phyloP scores from a whole-genome alignment of 208 protist genomes.

The Polymyxa betae region DNA sequence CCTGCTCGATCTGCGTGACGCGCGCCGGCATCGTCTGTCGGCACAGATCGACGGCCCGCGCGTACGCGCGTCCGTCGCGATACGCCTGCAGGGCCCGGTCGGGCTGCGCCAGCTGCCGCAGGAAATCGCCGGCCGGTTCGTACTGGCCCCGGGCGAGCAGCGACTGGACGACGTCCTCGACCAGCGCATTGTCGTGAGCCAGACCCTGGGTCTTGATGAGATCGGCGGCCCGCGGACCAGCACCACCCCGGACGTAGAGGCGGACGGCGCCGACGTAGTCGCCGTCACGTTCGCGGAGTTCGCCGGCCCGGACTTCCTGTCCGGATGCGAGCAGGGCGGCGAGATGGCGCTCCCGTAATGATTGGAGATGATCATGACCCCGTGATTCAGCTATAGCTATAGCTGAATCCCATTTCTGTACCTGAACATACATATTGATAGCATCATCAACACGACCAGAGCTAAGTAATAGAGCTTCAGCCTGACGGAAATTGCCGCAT shows the following conservation, averaged over 20 bases:
- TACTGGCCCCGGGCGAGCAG: constrained; percentile 79
- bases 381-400: constrained; percentile 82
- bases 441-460: constrained; percentile 81
- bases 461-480: constrained; percentile 90
- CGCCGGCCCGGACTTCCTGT: constrained; percentile 88
- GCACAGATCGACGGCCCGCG: constrained; percentile 88
- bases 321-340: constrained; percentile 89
- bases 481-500: constrained; percentile 78
- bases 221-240: constrained; percentile 85
- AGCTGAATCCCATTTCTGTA: constrained; percentile 74
- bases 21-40: constrained; percentile 71
- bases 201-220: constrained; percentile 83
- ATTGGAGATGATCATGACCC: constrained; percentile 80
- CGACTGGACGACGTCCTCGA: constrained; percentile 88
- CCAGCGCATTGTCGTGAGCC: constrained; percentile 78
- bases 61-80: constrained; percentile 86
- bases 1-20: constrained; percentile 80
- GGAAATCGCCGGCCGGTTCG: neutral
- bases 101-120: constrained; percentile 79
- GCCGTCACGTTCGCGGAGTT: constrained; percentile 88
- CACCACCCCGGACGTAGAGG: constrained; percentile 90
- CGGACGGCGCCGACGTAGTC: constrained; percentile 91
- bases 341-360: constrained; percentile 81
- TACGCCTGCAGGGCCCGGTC: constrained; percentile 91
- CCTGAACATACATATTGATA: constrained; percentile 92